phyloP scores from a whole-genome alignment of 192 early-diverging fungal species.

The Podila horticola region DNA sequence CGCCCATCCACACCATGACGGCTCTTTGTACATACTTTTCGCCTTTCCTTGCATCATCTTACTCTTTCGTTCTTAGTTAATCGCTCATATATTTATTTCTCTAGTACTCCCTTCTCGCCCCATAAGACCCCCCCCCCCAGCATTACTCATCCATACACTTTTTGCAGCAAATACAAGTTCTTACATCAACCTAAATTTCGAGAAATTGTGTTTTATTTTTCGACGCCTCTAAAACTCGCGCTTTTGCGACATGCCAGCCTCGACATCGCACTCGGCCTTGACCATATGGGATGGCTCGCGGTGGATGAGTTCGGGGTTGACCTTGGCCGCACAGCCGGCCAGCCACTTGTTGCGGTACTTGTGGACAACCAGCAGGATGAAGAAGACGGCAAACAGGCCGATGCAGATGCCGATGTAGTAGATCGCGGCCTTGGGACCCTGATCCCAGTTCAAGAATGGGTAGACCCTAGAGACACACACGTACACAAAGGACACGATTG shows the following conservation, averaged over 20 bases:
- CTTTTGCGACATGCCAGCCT: neutral
- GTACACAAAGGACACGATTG: neutral
- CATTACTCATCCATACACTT: neutral
- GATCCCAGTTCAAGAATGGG: conserved; percentile 47
- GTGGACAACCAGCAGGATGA: conserved; percentile 25
- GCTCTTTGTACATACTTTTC: too few species aligned
- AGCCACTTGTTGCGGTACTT: conserved; percentile 32
- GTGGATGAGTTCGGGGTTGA: conserved; percentile 14
- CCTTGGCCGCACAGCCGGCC: conserved; percentile 2
- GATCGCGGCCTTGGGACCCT: conserved; percentile 19
- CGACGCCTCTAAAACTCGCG: neutral
- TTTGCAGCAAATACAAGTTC: neutral
- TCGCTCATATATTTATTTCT: too few species aligned
- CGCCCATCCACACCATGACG: too few species aligned
- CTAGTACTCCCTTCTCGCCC: too few species aligned
- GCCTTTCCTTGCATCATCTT: too few species aligned
- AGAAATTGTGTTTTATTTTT: neutral
- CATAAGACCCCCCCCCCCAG: too few species aligned
- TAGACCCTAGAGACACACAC: conserved; percentile 15
- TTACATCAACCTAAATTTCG: too few species aligned
- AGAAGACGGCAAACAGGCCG: conserved; percentile 20
- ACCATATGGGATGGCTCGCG: neutral
- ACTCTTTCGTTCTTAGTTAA: too few species aligned
- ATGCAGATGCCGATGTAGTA: conserved; percentile 32
- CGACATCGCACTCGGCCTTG: neutral